A percentile compares a stretch with the other conserved stretches of the same genome.
These are phyloP conservation scores for Poteriospumella lacustris DNA, from an alignment of 108 stramenopile genomes.

Conservation along the genomic window DNA sequence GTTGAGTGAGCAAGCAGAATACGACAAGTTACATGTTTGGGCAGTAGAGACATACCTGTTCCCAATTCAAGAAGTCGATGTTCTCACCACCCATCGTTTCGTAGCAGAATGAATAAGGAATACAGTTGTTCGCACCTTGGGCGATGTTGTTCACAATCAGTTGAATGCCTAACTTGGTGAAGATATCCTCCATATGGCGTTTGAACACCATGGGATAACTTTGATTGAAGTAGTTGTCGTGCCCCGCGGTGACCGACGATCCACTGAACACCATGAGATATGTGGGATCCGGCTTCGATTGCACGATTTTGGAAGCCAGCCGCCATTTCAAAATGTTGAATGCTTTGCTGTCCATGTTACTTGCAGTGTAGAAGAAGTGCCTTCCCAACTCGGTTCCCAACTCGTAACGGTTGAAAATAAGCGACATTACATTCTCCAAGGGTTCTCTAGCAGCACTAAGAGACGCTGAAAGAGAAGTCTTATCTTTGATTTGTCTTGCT, in stretches of 20 bases:
- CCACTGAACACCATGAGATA: slow-evolving; percentile 29
- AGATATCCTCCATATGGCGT: neutral
- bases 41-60: neutral
- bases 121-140: slow-evolving; percentile 19
- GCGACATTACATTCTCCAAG: neutral
- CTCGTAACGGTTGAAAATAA: slow-evolving; percentile 17
- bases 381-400: neutral
- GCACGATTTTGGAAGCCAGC: slow-evolving; percentile 6
- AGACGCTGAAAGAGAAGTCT: no score
- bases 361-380: neutral
- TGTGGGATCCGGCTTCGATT: neutral
- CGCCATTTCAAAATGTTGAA: slow-evolving; percentile 9
- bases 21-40: neutral
- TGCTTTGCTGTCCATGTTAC: neutral
- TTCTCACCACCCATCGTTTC: slow-evolving; percentile 23
- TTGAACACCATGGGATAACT: slow-evolving; percentile 3
- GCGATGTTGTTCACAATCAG: slow-evolving; percentile 26
- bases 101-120: slow-evolving; percentile 14
- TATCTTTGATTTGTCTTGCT: no score
- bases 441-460: neutral
- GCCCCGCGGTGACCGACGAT: slow-evolving; percentile 21
- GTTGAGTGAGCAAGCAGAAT: neutral
- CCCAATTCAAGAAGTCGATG: slow-evolving; percentile 13
- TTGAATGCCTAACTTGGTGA: neutral
- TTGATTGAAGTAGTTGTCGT: slow-evolving; percentile 24